These are phyloP conservation scores for Pyrenochaeta sp. DNA, from an alignment of 2,329 filamentous ascomycete species.

Conservation along the genomic window DNA sequence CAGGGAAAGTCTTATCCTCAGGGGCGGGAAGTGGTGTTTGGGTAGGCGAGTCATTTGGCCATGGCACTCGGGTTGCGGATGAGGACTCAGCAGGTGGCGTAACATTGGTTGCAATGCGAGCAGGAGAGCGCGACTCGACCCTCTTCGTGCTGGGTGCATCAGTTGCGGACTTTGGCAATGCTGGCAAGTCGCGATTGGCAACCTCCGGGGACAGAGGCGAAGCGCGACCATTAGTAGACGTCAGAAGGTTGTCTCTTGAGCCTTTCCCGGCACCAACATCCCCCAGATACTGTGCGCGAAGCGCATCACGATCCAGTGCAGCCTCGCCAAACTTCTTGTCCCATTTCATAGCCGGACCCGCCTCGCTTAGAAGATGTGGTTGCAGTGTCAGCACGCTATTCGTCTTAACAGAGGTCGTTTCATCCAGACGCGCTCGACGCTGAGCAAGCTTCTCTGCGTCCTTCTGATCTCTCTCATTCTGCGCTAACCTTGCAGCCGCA, in stretches of 20 bases:
- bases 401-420: conserved; percentile 73
- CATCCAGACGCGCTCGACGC: conserved; percentile 63
- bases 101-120: conserved; percentile 21
- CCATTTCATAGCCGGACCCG: conserved; percentile 96
- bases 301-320: conserved; percentile 83
- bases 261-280: conserved; percentile 78
- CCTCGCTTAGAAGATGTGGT: conserved; percentile 82
- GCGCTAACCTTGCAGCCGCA: conserved; percentile 84
- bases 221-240: conserved; percentile 41
- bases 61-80: conserved; percentile 45
- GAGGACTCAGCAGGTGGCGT: conserved; percentile 37
- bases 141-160: conserved; percentile 25
- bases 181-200: conserved; percentile 53
- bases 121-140: conserved; percentile 40
- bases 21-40: conserved; percentile 41
- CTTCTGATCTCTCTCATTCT: conserved; percentile 70
- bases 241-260: conserved; percentile 55
- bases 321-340: conserved; percentile 95
- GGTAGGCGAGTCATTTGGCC: conserved; percentile 34
- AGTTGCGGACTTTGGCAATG: conserved; percentile 48
- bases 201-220: conserved; percentile 33
- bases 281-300: conserved; percentile 85
- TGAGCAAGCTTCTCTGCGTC: conserved; percentile 58
- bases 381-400: conserved; percentile 91
- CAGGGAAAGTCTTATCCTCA: conserved; percentile 39